These are phyloP conservation scores for Amoebophrya sp. DNA, from an alignment of 169 alveolate species.

Conservation along the genomic window DNA sequence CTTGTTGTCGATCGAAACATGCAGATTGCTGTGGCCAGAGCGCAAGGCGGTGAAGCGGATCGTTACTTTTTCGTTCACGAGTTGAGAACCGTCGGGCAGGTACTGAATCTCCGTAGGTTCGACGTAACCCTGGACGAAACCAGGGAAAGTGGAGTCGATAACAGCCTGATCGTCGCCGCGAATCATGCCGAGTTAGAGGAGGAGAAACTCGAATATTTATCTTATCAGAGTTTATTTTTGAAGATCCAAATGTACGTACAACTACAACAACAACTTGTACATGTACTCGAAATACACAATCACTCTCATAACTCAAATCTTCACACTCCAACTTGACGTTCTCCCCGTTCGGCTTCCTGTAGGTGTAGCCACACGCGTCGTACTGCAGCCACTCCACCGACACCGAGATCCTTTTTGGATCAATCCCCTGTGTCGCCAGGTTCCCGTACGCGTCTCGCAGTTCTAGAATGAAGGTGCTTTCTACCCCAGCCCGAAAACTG, in stretches of 20 bases:
- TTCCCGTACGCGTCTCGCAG: conserved; percentile 24
- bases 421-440: background rate
- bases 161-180: background rate
- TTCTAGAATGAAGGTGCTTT: background rate
- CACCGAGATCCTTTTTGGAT: background rate
- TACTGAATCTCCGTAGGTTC: background rate
- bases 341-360: background rate
- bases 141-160: background rate
- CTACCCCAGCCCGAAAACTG: background rate
- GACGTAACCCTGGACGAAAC: conserved; percentile 4
- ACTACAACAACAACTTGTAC: too few species aligned
- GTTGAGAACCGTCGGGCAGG: background rate
- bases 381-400: conserved; percentile 5
- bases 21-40: background rate
- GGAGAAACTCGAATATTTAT: background rate
- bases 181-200: background rate
- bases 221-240: too few species aligned
- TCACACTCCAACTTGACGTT: too few species aligned
- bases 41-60: conserved; percentile 25
- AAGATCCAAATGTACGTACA: too few species aligned
- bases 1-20: background rate
- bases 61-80: background rate
- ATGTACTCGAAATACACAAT: too few species aligned
- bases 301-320: too few species aligned
- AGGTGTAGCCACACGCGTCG: background rate